Conservation (phyloP, 108 stramenopile genomes). For the Nitzschia sp. region DNA sequence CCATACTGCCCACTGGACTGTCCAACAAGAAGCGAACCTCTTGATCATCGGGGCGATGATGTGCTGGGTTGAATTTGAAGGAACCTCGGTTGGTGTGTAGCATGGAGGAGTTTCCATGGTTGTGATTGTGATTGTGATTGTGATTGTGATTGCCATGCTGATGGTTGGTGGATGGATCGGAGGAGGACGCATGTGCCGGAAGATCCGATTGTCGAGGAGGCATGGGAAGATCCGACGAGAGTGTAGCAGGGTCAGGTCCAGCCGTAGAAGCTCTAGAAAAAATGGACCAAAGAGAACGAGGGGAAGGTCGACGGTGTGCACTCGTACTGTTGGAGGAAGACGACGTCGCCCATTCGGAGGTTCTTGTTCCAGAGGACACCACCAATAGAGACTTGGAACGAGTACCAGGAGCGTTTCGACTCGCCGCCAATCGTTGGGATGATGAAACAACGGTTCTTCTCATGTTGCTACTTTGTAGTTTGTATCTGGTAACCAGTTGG, state of each 20-base stretch:
- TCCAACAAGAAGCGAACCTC: slow-evolving; percentile 9
- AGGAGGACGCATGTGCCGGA: neutral
- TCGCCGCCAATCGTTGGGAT: no score
- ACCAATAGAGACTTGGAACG: no score
- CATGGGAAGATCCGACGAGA: neutral
- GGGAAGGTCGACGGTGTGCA: neutral
- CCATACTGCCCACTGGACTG: slow-evolving; percentile 18
- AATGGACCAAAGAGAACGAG: neutral
- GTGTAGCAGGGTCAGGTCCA: neutral
- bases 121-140: slow-evolving; percentile 2
- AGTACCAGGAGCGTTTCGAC: no score
- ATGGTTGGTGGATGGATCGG: neutral
- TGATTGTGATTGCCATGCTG: neutral
- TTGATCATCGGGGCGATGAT: neutral
- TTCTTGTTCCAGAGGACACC: no score
- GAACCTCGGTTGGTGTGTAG: slow-evolving; percentile 1
- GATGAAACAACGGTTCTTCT: no score
- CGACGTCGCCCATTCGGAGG: no score
- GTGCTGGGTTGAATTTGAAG: neutral
- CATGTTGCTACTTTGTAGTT: no score
- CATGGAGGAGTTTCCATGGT: slow-evolving; percentile 1
- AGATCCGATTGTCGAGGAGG: neutral
- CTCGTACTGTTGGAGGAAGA: no score
- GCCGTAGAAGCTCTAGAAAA: neutral
- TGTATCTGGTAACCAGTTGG: no score